Percentiles rank a stretch among this genome's conserved stretches.
These are phyloP conservation scores for Pythium pyrilobum DNA, from an alignment of 352 stramenopile species.

Conservation along the genomic window DNA sequence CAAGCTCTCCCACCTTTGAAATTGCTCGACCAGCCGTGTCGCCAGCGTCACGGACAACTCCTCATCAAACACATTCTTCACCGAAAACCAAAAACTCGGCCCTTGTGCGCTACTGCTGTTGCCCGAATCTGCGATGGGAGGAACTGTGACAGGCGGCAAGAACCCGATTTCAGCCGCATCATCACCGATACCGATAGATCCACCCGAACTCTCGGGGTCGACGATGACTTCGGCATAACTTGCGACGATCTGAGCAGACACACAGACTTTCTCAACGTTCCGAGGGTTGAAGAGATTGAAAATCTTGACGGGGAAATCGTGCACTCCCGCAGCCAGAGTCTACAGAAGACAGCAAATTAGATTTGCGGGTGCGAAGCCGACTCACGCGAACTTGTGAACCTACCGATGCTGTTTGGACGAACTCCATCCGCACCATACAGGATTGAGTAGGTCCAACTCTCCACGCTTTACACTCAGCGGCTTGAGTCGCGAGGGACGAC, in stretches of 20 bases:
- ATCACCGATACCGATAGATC: constrained; percentile 21
- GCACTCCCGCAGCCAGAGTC: constrained; percentile 41
- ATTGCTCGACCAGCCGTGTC: constrained; percentile 21
- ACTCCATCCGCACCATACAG: constrained; percentile 66
- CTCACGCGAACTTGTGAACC: too few species aligned
- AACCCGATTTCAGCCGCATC: constrained; percentile 50
- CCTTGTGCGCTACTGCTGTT: constrained; percentile 26
- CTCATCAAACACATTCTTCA: constrained; percentile 86
- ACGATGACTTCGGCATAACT: constrained; percentile 79
- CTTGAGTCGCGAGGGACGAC: constrained; percentile 5
- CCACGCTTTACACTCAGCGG: constrained; percentile 31
- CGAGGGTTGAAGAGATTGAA: constrained; percentile 78
- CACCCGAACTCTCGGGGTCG: constrained; percentile 65
- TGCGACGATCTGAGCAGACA: constrained; percentile 75
- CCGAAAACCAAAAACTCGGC: constrained; percentile 78
- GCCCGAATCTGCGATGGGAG: constrained; percentile 44
- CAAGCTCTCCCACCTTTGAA: constrained; percentile 12
- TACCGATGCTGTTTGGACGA: constrained; percentile 61
- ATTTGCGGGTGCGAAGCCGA: too few species aligned
- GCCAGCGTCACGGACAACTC: constrained; percentile 66
- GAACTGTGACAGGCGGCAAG: constrained; percentile 67
- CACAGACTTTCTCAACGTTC: constrained; percentile 61
- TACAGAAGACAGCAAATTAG: constrained; percentile 9
- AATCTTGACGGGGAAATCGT: constrained; percentile 60
- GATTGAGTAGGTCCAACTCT: constrained; percentile 34